Base-by-base conservation (phyloP, 2,329 filamentous ascomycete species). In the Botrytis fabae region DNA sequence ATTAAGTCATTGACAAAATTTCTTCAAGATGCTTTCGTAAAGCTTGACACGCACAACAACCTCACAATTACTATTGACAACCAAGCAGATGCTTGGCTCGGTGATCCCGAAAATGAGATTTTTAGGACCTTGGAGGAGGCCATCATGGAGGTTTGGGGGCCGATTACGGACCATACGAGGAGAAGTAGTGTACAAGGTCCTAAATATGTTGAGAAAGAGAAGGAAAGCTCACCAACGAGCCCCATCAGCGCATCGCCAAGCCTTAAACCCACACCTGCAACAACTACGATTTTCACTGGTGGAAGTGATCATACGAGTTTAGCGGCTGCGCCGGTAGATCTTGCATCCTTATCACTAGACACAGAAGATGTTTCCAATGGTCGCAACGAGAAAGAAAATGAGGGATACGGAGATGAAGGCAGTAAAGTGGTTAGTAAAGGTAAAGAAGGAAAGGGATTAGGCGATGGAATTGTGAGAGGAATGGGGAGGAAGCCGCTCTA, bases 71-170 rank as follows among this genome's bases (percentile, higher is more conserved):
- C 90, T 44, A 95, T 99, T 76, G 94, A 97, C 76, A 96, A 98
- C 80, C 92, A 93, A 82, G 95, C 96, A 0, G 96, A 99, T 80
- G 94, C 96, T 0, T 99, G 96, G 96, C 89, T 99, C 0, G 95
- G 96, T 22, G 94, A 98, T 78, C 94, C 94, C 5, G 90, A 90
- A 66, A 98, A 97, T 77, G 90, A 94, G 76, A 95, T 98, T 73
- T 99, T 98, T 82, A 89, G 91, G 75, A 97, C 94, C 0, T 87
- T 99, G 0, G 94, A 97, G 77, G 87, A 91, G 74, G 96, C 95
- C 0, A 92, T 98, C 69, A 89, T 95, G 78, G 89, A 92, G 62
- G 94, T 92, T 0, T 99, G 96, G 96, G 90, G 90, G 0, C 88
- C 89, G 0, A 84, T 84, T n/a, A 77, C 79, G 38, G 76, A 80